These are phyloP conservation scores for Petunia hybrid DNA, from an alignment of 305 asterid species.

Conservation along the genomic window DNA sequence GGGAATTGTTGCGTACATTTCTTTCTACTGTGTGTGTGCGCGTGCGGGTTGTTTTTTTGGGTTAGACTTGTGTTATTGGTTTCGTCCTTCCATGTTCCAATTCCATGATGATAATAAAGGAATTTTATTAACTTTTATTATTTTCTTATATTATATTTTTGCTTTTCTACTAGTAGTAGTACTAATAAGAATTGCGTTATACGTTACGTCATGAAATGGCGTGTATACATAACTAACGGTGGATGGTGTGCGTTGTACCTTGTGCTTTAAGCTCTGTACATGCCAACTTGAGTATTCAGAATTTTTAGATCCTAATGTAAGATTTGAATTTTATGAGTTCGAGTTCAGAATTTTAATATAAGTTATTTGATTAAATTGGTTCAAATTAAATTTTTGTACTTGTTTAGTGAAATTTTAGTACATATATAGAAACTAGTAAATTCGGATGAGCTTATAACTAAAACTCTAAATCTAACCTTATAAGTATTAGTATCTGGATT, in stretches of 20 bases:
- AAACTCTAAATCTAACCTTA: no score
- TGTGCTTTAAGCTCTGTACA: background rate
- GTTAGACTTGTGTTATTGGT: background rate
- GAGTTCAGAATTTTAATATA: no score
- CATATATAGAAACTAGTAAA: no score
- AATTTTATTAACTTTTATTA: background rate
- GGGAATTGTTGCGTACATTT: conserved; percentile 19
- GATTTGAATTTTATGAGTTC: no score
- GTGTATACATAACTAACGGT: background rate
- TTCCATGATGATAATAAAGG: background rate
- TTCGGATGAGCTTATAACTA: no score
- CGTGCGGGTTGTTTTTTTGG: conserved; percentile 7
- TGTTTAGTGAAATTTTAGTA: no score
- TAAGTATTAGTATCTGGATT: no score
- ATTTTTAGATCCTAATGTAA: no score
- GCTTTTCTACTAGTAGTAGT: background rate
- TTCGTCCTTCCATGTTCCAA: conserved; percentile 15
- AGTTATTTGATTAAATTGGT: no score
- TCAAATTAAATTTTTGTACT: no score
- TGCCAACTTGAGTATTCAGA: background rate
- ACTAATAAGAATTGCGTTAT: background rate
- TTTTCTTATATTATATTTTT: background rate
- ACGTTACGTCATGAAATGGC: background rate
- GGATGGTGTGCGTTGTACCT: background rate
- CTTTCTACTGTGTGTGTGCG: background rate